Percentiles rank a stretch among this genome's conserved stretches.
Conservation (phyloP, 164 flowering plant species). For the Umbellularia californica region DNA sequence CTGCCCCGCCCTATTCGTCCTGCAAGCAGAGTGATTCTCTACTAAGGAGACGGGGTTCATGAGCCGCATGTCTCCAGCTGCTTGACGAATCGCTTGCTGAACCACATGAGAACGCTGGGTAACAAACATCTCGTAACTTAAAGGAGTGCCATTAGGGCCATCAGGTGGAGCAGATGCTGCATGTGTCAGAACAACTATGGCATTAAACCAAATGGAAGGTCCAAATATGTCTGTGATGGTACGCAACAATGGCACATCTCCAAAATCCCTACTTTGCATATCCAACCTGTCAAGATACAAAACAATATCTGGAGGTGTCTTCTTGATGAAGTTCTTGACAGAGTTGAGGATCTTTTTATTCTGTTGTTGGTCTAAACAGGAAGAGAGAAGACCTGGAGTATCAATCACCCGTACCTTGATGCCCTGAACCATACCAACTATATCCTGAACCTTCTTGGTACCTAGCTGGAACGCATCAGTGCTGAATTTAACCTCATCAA, state of each 20-base stretch:
- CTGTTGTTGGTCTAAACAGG: slow-evolving; percentile 74
- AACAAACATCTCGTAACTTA: slow-evolving; percentile 94
- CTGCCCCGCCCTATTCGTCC: slow-evolving; percentile 96
- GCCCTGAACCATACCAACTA: slow-evolving; percentile 92
- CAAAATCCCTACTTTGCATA: slow-evolving; percentile 81
- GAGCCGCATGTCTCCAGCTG: slow-evolving; percentile 95
- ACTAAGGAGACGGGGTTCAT: slow-evolving; percentile 97
- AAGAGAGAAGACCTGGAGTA: slow-evolving; percentile 92
- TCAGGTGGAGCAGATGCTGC: slow-evolving; percentile 98
- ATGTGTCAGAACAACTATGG: slow-evolving; percentile 93
- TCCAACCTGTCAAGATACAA: slow-evolving; percentile 94
- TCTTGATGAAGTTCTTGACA: slow-evolving; percentile 76
- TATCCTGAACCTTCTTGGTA: slow-evolving; percentile 92
- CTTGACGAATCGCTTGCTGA: slow-evolving; percentile 94
- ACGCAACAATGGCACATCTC: slow-evolving; percentile 84
- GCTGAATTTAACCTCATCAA: slow-evolving; percentile 75
- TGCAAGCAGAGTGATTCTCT: slow-evolving; percentile 94
- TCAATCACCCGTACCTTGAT: slow-evolving; percentile 89
- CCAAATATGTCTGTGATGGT: slow-evolving; percentile 89
- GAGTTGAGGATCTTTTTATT: slow-evolving; percentile 84
- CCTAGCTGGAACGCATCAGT: slow-evolving; percentile 86
- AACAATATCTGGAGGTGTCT: slow-evolving; percentile 91
- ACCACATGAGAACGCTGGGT: slow-evolving; percentile 93
- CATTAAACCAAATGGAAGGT: slow-evolving; percentile 93
- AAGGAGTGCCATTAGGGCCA: slow-evolving; percentile 85